Evolutionary conservation across 768 basidiomycete species (phyloP), one percentile per base, ranked within the genome.

Genomic region (Hericium erinaceus): DNA sequence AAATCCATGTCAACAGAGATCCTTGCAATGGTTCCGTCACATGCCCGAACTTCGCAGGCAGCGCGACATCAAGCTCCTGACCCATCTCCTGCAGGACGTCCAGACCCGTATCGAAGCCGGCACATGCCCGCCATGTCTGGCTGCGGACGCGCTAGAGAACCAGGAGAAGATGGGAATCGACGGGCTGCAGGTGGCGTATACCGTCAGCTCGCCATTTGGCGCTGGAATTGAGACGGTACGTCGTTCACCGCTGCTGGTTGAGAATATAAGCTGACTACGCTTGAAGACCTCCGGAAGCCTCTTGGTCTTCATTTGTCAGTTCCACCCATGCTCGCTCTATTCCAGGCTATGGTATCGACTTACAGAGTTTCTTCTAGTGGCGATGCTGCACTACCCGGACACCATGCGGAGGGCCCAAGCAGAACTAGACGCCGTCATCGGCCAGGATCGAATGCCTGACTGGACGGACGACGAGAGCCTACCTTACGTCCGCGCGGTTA

Each of bases 141-240:
- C 75, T 5, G 63, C 71, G 0, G 72, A 75, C 57, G 71, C 72
- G 2, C 60, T 76, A n/a, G 60, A 65, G 4, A 67, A 71, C 7
- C 68, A 72, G 51, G 62, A 70, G 46, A 67, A 75, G 59, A 71
- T 68, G 37, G 75, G 73, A 1, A 69, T 78, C 71, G 62, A 63
- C 3, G 75, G 76, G 38, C 55, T 77, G 12, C 75, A 78, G 46
- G 61, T 80, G 9, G 77, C 75, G 12, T 78, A 78, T 62, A 67
- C 74, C 2, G 68, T 76, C 20, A 75, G 72, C 7, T 71, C 73
- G 53, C 75, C 77, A 0, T 79, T 79, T 58, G 75, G 74, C 2
- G 77, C 77, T 24, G 77, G 77, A 0, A 76, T 75, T 16, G 77
- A 77, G 53, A 76, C 75, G 44, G 75, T 75, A 38, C 52, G 68